Base-by-base conservation (phyloP, 129 eudicot genomes). In the Pseudognaphalium luteoalbum region DNA sequence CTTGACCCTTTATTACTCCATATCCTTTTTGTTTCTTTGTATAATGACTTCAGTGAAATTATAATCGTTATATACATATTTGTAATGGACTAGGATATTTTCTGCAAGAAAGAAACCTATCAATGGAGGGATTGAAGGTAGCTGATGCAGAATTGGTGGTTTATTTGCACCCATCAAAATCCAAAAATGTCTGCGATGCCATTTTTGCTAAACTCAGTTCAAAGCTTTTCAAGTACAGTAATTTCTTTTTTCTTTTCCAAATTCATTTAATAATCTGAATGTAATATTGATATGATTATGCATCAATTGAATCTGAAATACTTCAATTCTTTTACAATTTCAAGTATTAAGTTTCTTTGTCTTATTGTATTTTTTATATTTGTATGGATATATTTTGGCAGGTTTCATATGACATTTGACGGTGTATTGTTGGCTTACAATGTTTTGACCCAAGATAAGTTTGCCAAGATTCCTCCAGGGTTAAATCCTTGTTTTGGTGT, bases 341-440 rank as follows among this genome's bases (percentile, higher is more conserved):
- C 20, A n/a, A 17, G 71, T 34, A 30, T 60, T 47, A 34, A 41
- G 33, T 61, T 8, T 61, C 33, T 14, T 41, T 19, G 34, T 58
- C 44, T 76, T 22, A 11, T 14, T 52, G 29, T 41, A 39, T 20
- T 29, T 39, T 4, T 47, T 1, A 14, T 17, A 44, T 34, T 34
- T 34, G 39, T 34, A 34, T 9, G 64, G 10, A 11, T 19, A 47
- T 73, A 7, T 64, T 9, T 20, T 57, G 59, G 63, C 87, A 93
- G 98, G 90, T 90, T 73, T 52, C 84, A 71, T 74, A 97, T 91
- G 74, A 85, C 80, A 47, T 89, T 89, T 76, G 98, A 87, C 68
- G 97, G 98, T 68, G 96, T 94, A 42, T 70, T 91, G 54, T 83
- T 94, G 83, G 93, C 97, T 6, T 94, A 88, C 77, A 88, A 86